These are phyloP conservation scores for Brassica hybrid DNA, from an alignment of 441 rosid species.

Conservation along the genomic window DNA sequence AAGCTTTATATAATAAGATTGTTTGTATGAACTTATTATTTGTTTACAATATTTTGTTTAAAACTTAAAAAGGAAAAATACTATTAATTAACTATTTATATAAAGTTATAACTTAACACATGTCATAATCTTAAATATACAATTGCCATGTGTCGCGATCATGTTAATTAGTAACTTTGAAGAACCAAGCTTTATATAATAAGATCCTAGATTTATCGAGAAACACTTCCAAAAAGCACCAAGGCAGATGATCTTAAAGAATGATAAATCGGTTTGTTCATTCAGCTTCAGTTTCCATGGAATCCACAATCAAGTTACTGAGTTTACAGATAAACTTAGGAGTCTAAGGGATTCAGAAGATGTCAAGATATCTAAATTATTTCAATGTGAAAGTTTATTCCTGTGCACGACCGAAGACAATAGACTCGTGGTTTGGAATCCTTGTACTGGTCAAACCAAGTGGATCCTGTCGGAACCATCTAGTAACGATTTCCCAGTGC, in stretches of 20 bases:
- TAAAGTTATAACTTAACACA: no score
- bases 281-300: background rate
- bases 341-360: background rate
- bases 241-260: background rate
- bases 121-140: no score
- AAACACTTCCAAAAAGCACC: background rate
- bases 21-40: no score
- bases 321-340: background rate
- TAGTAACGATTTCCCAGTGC: background rate
- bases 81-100: no score
- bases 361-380: background rate
- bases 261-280: background rate
- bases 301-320: background rate
- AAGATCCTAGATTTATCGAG: background rate
- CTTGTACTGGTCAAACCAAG: slow-evolving; percentile 3
- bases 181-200: no score
- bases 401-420: background rate
- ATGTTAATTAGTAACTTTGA: no score
- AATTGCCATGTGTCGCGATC: no score
- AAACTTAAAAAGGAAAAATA: no score
- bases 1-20: no score
- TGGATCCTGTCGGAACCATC: background rate
- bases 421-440: background rate
- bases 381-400: background rate
- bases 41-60: no score